Evolutionary conservation across 1,284 basidiomycete species (phyloP).

Genomic region (Tilletia horrida): DNA sequence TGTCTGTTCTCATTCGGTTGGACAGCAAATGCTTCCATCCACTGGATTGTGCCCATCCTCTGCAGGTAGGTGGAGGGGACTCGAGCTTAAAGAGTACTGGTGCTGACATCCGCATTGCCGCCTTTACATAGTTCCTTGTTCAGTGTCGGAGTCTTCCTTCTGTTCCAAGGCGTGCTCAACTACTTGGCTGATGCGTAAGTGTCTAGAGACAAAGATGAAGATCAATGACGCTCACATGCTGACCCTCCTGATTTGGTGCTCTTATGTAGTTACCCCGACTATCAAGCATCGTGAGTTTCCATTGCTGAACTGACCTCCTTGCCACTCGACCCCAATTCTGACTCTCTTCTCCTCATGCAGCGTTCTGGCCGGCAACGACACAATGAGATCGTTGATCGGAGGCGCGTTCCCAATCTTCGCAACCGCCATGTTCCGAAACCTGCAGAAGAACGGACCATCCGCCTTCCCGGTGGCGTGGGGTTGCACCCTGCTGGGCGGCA

Average conservation of each 20-base stretch:
- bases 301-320: not conserved
- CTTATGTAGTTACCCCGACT: constrained; percentile 2
- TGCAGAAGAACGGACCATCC: constrained; percentile 33
- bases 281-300: constrained; percentile 13
- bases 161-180: constrained; percentile 38
- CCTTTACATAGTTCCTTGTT: constrained; percentile 25
- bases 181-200: constrained; percentile 23
- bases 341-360: constrained; percentile 11
- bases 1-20: constrained; percentile 47
- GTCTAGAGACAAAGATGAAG: not conserved
- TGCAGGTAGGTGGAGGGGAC: not conserved
- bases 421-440: constrained; percentile 39
- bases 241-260: not conserved
- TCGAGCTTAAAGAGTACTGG: too few relatives aligned
- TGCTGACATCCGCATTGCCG: too few relatives aligned
- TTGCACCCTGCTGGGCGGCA: constrained; percentile 36
- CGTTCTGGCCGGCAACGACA: constrained; percentile 41
- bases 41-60: constrained; percentile 45
- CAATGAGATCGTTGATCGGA: constrained; percentile 37
- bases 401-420: constrained; percentile 39
- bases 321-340: not conserved
- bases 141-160: constrained; percentile 33
- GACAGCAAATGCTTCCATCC: constrained; percentile 37
- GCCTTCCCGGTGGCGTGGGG: constrained; percentile 43
- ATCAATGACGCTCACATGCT: not conserved